Base-by-base conservation (phyloP, 305 asterid species). In the Plantago coronopus region DNA sequence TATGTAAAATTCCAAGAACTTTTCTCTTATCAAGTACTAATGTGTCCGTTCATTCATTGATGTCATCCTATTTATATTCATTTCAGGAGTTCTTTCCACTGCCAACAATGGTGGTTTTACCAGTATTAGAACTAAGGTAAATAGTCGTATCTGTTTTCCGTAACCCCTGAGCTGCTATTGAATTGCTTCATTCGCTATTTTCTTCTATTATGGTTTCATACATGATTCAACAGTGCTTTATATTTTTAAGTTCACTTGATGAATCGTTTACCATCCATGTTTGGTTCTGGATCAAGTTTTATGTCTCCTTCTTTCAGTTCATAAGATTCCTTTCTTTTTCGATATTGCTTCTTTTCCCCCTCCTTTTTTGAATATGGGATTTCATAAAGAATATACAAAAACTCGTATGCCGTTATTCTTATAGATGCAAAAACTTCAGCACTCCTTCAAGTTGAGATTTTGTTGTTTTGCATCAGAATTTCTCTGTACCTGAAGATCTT, bases 41-140 rank as follows among this genome's bases (percentile, higher is more conserved):
- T 46, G 31, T 54, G 46, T 25, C 23, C 25, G 48, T 3, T 59
- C 13, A 18, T 73, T 51, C 46, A 17, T 57, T 56, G 48, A 54
- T 45, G 51, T 40, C 17, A 46, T 62, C 40, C 46, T 23, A 60
- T 66, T 48, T 45, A 42, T 38, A 11, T 37, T 37, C 53, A 54
- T 57, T 55, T 43, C 73, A 91, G 98, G 96, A 45, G 72, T 79
- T 68, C 87, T 91, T 69, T 86, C 98, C 53, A 84, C 96, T 58
- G 86, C 96, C 61, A 91, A 91, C 73, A 91, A 86, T 72, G 98
- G 98, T 21, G 98, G 98, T 23, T 91, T 91, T 75, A 78, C 95
- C 53, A 91, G 98, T 72, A 71, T 83, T 63, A 78, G 98, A 71
- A 91, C 98, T 62, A 84, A 78, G 87, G 98, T 84, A 17, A 72